Evolutionary conservation across 2,329 filamentous ascomycete genomes (phyloP).

Genomic region (Arthrinium phaeospermum): DNA sequence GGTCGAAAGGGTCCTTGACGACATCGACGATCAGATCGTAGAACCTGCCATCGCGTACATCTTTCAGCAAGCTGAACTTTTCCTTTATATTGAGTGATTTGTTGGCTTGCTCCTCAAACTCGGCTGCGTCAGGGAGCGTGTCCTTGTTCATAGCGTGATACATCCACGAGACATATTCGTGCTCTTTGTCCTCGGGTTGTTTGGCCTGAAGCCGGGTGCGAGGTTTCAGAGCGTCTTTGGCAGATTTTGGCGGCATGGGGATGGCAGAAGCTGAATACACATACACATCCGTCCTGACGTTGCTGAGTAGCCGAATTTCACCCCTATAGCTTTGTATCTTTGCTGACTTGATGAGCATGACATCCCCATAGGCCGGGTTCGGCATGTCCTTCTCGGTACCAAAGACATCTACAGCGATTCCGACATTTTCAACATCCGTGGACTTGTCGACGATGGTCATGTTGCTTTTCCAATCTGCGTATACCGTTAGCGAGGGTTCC

Average conservation of each 20-base stretch:
- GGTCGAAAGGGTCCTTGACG: constrained; percentile 55
- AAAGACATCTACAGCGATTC: constrained; percentile 66
- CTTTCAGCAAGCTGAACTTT: constrained; percentile 70
- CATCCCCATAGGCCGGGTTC: constrained; percentile 57
- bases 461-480: constrained; percentile 63
- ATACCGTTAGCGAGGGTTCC: background rate
- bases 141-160: constrained; percentile 52
- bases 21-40: constrained; percentile 76
- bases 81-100: constrained; percentile 51
- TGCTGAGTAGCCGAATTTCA: constrained; percentile 51
- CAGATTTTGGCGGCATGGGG: constrained; percentile 45
- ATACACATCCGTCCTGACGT: constrained; percentile 48
- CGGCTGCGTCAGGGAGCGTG: constrained; percentile 46
- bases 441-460: constrained; percentile 67
- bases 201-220: constrained; percentile 21
- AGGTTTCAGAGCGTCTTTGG: constrained; percentile 39
- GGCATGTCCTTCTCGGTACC: constrained; percentile 56
- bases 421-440: constrained; percentile 48
- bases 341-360: constrained; percentile 66
- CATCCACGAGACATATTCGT: constrained; percentile 54
- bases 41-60: constrained; percentile 62
- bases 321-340: constrained; percentile 51
- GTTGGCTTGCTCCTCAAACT: constrained; percentile 48
- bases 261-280: constrained; percentile 50
- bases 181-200: constrained; percentile 38